Evolutionary conservation across 257 asterid species (phyloP), one percentile per base, ranked within the genome.

Genomic region (Solanum medicagineum): DNA sequence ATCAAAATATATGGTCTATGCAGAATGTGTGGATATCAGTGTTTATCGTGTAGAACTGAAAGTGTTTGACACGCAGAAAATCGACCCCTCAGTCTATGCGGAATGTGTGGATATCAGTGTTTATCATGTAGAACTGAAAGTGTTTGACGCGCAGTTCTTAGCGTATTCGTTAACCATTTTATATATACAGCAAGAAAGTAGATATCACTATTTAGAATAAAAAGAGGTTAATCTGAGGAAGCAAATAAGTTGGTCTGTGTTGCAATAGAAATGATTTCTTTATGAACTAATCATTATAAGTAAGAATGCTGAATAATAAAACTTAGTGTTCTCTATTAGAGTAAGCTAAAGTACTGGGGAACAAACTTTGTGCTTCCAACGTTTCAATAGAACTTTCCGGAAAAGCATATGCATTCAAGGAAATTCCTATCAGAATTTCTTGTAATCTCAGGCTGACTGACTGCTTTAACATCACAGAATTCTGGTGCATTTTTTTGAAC

Each of bases 401-500:
- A 89, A 80, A 94, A 94, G 87, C 95, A 92, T 63, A 87, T 91
- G 84, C 96, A 94, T 88, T 93, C 92, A 53, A 92, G 89, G 85
- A 94, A 89, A 80, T 91, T 89, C 86, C 88, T 89, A 71, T 94
- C 90, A 47, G 87, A 70, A 36, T 62, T 71, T 19, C 85, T 85
- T 62, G 84, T 63, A 53, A 69, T 83, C 83, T 84, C 88, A 20
- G 89, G 89, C 80, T 84, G 89, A 4, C 75, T 74, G 44, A 92
- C 93, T 68, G 93, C 83, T 13, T 81, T 88, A 1, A 94, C 97
- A 60, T 92, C 90, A 84, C 97, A 94, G 62, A 71, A 91, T 2
- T 90, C 92, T 8, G 94, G 97, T 62, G 97, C 98, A 85, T 89
- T 75, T 86, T 91, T 92, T 81, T 91, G 86, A 45, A 94, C 94